Evolutionary conservation across 148 eudicot genomes (phyloP).

Genomic region (Fagopyrum homotropicum): DNA sequence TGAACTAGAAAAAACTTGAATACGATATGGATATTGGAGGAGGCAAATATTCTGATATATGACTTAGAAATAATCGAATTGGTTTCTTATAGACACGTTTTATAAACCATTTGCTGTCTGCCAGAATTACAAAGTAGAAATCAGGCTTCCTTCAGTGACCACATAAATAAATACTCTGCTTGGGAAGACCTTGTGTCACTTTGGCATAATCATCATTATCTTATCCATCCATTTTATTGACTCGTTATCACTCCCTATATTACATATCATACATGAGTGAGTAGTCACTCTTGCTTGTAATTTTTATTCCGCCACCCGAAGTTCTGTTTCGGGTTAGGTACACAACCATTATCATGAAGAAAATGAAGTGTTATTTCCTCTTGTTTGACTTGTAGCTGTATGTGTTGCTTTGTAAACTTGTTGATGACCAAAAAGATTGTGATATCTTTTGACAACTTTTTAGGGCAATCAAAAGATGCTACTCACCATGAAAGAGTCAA

Average conservation of each 20-base stretch:
- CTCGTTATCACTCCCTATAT: neutral
- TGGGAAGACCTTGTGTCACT: neutral
- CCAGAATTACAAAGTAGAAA: conserved; percentile 49
- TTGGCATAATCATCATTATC: too few species aligned
- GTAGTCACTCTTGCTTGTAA: neutral
- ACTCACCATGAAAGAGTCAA: conserved; percentile 53
- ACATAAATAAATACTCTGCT: neutral
- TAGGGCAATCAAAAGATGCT: conserved; percentile 46
- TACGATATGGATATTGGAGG: conserved; percentile 19
- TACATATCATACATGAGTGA: neutral
- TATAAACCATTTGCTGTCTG: conserved; percentile 52
- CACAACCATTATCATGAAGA: neutral
- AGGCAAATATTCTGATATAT: conserved; percentile 34
- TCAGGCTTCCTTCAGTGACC: neutral
- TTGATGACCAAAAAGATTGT: neutral
- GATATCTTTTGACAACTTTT: neutral
- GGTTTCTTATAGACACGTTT: conserved; percentile 43
- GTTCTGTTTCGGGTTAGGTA: neutral
- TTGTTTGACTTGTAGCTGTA: neutral
- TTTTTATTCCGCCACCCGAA: neutral
- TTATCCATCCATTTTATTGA: neutral
- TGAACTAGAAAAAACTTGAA: neutral
- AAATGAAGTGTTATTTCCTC: neutral
- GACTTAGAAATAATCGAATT: conserved; percentile 42
- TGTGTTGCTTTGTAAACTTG: neutral